Evolutionary conservation across 495 filamentous ascomycete genomes (phyloP), one percentile per base, ranked within the genome.

Genomic region (Emericellopsis terricola): DNA sequence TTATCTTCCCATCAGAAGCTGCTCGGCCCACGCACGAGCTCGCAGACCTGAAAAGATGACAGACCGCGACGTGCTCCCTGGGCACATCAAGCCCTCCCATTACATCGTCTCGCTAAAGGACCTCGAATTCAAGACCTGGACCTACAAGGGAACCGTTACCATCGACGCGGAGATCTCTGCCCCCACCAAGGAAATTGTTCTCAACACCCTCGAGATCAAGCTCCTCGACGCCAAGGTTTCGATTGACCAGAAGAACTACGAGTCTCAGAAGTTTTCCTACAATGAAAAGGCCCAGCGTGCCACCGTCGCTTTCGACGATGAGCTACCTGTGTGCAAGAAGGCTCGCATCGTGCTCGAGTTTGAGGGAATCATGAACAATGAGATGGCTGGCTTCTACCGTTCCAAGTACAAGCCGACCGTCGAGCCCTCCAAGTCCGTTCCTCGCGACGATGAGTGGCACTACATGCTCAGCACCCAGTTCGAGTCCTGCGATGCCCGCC

Each of bases 391-490:
- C 15, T 96, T 97, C 62, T 94, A 94, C 54, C 78, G 89, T 38
- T 85, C 79, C 38, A 82, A 83, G 58, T 97, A 94, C 52, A 93
- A 82, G 62, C 80, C 89, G 7, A 59, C 65, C 13, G 78, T 64
- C 11, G 55, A 75, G 9, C 65, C 79, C 0, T 65, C 74, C 18
- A 52, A 69, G 11, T 80, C 80, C 18, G 82, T 85, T 1, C 75
- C 83, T 10, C 76, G 65, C 48, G 81, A 89, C 32, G 62, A 66
- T 26, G 79, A 89, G 28, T 77, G 76, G 49, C 69, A 87, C 57
- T 83, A 84, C 57, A 93, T 94, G 87, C 71, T 91, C 51, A 84
- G 76, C 56, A 97, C 89, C 27, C 89, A 97, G 56, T 96, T 97
- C 46, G 89, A 97, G 59, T 76, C 84, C 28, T 93, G 84, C 49